Conservation (phyloP, 768 basidiomycete species). For the Pleurotus salmoneostramineus region DNA sequence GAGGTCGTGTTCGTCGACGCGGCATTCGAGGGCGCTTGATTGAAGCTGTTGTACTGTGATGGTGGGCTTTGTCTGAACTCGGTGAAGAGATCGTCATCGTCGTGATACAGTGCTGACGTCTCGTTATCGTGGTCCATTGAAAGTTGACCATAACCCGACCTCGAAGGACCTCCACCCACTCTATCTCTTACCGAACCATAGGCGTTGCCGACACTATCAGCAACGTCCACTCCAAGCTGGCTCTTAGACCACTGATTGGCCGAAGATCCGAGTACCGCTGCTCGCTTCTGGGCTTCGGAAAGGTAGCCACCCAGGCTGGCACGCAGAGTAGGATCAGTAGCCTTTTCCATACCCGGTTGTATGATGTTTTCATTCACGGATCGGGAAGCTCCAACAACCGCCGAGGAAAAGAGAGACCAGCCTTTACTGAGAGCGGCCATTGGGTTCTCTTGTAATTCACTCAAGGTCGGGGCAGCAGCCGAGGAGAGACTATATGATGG, state of each 20-base stretch:
- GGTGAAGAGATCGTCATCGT: slow-evolving; percentile 65
- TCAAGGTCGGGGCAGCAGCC: slow-evolving; percentile 70
- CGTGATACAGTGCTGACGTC: slow-evolving; percentile 56
- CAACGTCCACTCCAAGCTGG: slow-evolving; percentile 84
- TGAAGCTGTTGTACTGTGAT: slow-evolving; percentile 10
- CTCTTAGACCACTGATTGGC: slow-evolving; percentile 78
- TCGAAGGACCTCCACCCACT: slow-evolving; percentile 50
- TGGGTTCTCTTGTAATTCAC: slow-evolving; percentile 86
- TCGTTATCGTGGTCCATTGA: slow-evolving; percentile 46
- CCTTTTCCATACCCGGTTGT: slow-evolving; percentile 83
- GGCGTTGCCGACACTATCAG: slow-evolving; percentile 67
- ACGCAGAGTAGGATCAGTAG: slow-evolving; percentile 77
- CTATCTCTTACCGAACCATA: slow-evolving; percentile 61
- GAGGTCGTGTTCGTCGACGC: slow-evolving; percentile 18
- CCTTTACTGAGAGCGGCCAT: slow-evolving; percentile 84
- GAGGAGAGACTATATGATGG: slow-evolving; percentile 76
- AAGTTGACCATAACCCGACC: slow-evolving; percentile 48
- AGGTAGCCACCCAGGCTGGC: slow-evolving; percentile 72
- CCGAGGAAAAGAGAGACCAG: slow-evolving; percentile 93
- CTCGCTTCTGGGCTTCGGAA: slow-evolving; percentile 61
- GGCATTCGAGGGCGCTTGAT: slow-evolving; percentile 11
- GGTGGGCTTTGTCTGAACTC: slow-evolving; percentile 33
- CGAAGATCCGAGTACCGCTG: slow-evolving; percentile 53
- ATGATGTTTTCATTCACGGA: slow-evolving; percentile 84
- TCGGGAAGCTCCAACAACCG: slow-evolving; percentile 73